phyloP scores from a whole-genome alignment of 139 green algal genomes.

The Coelastrella sp. region DNA sequence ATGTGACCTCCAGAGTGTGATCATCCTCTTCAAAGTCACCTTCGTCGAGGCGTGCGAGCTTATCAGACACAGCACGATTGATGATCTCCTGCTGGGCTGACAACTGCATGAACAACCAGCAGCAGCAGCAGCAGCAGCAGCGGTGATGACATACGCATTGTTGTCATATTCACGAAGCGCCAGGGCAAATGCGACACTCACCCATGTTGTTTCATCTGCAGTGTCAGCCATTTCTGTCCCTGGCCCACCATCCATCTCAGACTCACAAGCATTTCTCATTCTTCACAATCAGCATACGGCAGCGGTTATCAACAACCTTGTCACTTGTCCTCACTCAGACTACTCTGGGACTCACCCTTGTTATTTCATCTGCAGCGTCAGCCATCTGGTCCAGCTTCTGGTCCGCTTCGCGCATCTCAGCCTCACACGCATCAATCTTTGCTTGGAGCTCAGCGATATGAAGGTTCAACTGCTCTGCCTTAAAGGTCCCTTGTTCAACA shows the following conservation, averaged over 20 bases:
- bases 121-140: neutral
- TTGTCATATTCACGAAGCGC: too few relatives aligned
- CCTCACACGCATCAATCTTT: neutral
- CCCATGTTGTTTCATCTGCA: neutral
- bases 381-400: constrained; percentile 14
- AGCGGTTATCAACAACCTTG: too few relatives aligned
- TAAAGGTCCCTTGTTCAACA: neutral
- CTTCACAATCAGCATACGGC: too few relatives aligned
- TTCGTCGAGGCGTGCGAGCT: neutral
- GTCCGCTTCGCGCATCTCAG: constrained; percentile 38
- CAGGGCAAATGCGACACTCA: neutral
- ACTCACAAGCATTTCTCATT: neutral
- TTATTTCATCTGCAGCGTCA: neutral
- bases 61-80: neutral
- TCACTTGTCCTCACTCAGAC: too few relatives aligned
- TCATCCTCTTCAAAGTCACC: constrained; percentile 49
- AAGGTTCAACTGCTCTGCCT: constrained; percentile 48
- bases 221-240: neutral
- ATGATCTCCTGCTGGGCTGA: constrained; percentile 15
- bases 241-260: constrained; percentile 33
- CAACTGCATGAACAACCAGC: neutral
- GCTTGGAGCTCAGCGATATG: constrained; percentile 44
- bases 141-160: neutral
- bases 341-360: neutral
- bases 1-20: constrained; percentile 22